A percentile compares a stretch with the other conserved stretches of the same genome.
phyloP scores from a whole-genome alignment of 164 flowering plant species.

The Santalum album region DNA sequence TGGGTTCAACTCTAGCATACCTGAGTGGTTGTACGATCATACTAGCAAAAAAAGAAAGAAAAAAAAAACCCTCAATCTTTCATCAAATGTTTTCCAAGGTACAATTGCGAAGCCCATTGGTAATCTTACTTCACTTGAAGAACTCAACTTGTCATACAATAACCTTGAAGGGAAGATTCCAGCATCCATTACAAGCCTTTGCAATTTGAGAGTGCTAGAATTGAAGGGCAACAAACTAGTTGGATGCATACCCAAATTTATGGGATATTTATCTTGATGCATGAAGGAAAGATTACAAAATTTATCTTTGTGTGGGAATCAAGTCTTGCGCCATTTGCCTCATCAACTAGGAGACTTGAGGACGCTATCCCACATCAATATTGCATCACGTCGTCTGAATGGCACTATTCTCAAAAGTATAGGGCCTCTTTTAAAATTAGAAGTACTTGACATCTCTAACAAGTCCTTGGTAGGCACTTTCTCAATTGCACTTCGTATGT shows the following conservation, averaged over 20 bases:
- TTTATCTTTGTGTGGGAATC: too few relatives aligned
- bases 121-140: slow-evolving; percentile 1
- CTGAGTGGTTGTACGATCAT: slow-evolving; percentile 12
- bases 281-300: too few relatives aligned
- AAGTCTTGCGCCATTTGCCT: too few relatives aligned
- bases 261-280: slow-evolving; percentile 1
- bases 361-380: not conserved
- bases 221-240: not conserved
- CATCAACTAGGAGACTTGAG: too few relatives aligned
- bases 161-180: not conserved
- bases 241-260: slow-evolving; percentile 3
- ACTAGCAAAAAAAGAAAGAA: not conserved
- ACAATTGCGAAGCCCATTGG: slow-evolving; percentile 7
- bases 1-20: slow-evolving; percentile 7
- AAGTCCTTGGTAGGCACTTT: not conserved
- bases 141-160: slow-evolving; percentile 4
- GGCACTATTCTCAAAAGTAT: not conserved
- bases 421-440: not conserved
- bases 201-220: slow-evolving; percentile 1
- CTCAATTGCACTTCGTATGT: not conserved
- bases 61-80: slow-evolving; percentile 10
- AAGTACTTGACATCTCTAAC: not conserved
- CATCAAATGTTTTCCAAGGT: slow-evolving; percentile 7
- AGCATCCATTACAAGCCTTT: slow-evolving; percentile 3
- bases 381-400: not conserved